Conservation (phyloP, 2,329 filamentous ascomycete genomes). For the Cylindrodendrum hubeiense region DNA sequence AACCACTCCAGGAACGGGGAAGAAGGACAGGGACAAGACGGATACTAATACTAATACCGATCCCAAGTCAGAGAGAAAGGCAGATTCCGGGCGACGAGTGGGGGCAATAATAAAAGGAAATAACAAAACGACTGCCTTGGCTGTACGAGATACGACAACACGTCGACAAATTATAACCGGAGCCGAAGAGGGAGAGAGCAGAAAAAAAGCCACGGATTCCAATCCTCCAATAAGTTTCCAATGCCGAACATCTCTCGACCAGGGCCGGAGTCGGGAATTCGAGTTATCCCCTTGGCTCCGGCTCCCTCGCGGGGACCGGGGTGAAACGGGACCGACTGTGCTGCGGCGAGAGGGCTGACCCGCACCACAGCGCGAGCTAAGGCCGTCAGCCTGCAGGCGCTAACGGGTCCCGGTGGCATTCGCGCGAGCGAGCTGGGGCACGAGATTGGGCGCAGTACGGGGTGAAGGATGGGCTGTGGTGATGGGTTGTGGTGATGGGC, state of each 20-base stretch:
- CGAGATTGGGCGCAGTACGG: background rate
- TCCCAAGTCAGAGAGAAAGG: background rate
- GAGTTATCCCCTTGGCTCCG: conserved; percentile 12
- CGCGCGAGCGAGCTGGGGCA: background rate
- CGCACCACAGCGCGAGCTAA: background rate
- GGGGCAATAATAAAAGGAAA: background rate
- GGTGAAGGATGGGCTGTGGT: background rate
- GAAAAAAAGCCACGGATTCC: conserved; percentile 17
- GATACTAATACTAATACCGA: background rate
- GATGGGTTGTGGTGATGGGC: background rate
- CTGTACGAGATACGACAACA: background rate
- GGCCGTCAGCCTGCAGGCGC: background rate
- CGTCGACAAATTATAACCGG: background rate
- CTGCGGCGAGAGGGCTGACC: background rate
- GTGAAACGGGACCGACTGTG: background rate
- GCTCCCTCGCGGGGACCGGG: background rate
- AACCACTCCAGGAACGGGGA: background rate
- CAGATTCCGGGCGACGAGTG: background rate
- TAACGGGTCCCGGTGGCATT: background rate
- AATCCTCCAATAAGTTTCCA: background rate
- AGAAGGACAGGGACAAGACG: background rate
- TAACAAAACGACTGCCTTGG: background rate
- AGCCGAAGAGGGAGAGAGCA: background rate
- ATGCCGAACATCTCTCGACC: background rate
- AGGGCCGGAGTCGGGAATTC: conserved; percentile 6